Conservation (phyloP, 2,329 filamentous ascomycete genomes). For the Trichoderma pleuroti region DNA sequence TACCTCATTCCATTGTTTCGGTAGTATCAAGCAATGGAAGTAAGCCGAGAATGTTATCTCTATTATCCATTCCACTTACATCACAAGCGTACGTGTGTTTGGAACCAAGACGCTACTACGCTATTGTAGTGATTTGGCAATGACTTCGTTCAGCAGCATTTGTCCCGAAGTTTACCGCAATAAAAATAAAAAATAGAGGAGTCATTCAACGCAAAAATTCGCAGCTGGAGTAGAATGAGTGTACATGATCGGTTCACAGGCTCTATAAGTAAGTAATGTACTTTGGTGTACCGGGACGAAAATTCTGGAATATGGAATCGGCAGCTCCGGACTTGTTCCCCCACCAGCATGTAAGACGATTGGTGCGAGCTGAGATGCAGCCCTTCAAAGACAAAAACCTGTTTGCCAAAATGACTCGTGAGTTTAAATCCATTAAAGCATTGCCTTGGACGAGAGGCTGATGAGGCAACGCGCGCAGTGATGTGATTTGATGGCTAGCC, state of each 20-base stretch:
- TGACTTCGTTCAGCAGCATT: background rate
- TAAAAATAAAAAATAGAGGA: background rate
- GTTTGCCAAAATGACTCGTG: background rate
- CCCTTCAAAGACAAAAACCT: background rate
- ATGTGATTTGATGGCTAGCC: background rate
- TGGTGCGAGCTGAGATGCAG: background rate
- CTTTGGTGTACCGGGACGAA: background rate
- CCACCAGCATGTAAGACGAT: background rate
- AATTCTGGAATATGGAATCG: background rate
- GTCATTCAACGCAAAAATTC: background rate
- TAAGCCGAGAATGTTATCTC: background rate
- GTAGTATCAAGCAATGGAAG: background rate
- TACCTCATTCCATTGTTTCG: background rate
- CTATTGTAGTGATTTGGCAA: background rate
- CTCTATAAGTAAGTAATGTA: background rate
- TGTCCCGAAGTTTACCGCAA: background rate
- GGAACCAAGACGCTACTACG: background rate
- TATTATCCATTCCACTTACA: too few species aligned
- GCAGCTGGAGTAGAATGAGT: background rate
- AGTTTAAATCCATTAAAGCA: background rate
- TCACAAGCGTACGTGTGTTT: background rate
- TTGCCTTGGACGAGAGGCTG: background rate
- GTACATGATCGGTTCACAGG: background rate
- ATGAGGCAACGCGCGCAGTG: background rate
- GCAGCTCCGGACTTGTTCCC: background rate